Conservation (phyloP, 805 yeast species). For the Lachancea mirantina region DNA sequence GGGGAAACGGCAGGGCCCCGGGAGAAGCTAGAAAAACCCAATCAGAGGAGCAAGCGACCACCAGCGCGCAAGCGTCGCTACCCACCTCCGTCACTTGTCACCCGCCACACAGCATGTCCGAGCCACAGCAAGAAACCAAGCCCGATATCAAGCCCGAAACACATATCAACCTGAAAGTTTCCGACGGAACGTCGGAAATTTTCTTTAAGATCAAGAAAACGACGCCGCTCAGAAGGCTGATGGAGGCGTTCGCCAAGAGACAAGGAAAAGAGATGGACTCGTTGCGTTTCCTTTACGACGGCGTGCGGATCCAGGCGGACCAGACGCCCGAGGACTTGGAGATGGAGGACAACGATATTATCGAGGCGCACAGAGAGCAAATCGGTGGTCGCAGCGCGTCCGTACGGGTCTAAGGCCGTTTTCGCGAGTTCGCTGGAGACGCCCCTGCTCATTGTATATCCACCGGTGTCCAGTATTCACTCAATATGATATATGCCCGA, state of each 20-base stretch:
- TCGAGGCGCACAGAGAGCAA: slow-evolving; percentile 96
- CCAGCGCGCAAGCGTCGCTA: no score
- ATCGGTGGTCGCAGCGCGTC: slow-evolving; percentile 43
- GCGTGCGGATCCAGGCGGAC: slow-evolving; percentile 79
- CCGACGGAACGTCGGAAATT: slow-evolving; percentile 90
- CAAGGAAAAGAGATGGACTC: slow-evolving; percentile 83
- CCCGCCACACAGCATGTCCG: slow-evolving; percentile 28
- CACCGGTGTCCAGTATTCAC: no score
- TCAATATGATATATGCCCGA: no score
- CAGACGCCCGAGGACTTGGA: slow-evolving; percentile 91
- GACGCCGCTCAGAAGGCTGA: slow-evolving; percentile 86
- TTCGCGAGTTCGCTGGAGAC: no score
- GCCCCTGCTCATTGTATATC: no score
- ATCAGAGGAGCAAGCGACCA: no score
- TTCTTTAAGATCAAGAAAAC: slow-evolving; percentile 91
- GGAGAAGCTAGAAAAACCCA: no score
- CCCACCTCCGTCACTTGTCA: no score
- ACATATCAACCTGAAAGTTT: slow-evolving; percentile 88
- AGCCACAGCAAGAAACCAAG: slow-evolving; percentile 30
- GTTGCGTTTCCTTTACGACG: slow-evolving; percentile 86
- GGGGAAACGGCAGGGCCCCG: no score
- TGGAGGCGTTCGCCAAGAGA: slow-evolving; percentile 97
- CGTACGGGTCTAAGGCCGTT: neutral
- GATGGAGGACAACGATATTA: slow-evolving; percentile 91
- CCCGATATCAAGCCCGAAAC: slow-evolving; percentile 59